Percentiles rank a stretch among this genome's conserved stretches.
Evolutionary conservation across 164 flowering plant species (phyloP).

Genomic region (Kingdonia uniflora): DNA sequence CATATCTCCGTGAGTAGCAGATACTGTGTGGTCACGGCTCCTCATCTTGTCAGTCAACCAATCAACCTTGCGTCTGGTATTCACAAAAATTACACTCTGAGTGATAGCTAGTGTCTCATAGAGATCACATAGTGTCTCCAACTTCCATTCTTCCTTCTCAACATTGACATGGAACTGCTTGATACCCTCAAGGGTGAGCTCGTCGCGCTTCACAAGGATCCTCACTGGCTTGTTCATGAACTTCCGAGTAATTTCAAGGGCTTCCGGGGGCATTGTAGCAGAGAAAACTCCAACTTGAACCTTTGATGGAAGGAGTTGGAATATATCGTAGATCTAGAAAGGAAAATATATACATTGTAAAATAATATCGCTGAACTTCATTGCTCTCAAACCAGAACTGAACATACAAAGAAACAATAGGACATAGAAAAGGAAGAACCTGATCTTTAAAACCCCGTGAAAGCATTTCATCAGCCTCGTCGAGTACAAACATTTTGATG

Average conservation of each 20-base stretch:
- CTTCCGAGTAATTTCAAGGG: constrained; percentile 74
- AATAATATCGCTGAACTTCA: too few relatives aligned
- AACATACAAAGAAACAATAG: too few relatives aligned
- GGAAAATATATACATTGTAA: neutral
- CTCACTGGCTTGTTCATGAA: constrained; percentile 88
- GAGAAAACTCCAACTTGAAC: constrained; percentile 80
- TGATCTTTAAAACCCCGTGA: constrained; percentile 3
- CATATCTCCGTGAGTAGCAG: constrained; percentile 92
- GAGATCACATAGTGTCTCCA: constrained; percentile 75
- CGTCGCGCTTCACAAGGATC: constrained; percentile 76
- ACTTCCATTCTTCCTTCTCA: constrained; percentile 83
- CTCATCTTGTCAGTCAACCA: constrained; percentile 91
- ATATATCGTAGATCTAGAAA: constrained; percentile 70
- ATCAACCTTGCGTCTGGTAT: constrained; percentile 89
- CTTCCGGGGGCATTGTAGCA: constrained; percentile 91
- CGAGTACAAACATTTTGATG: constrained; percentile 3
- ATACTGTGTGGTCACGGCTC: constrained; percentile 78
- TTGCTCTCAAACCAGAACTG: too few relatives aligned
- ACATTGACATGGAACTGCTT: constrained; percentile 80
- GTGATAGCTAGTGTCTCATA: constrained; percentile 85
- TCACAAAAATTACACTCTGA: constrained; percentile 83
- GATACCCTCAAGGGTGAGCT: constrained; percentile 86
- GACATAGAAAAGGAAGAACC: neutral
- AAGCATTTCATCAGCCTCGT: constrained; percentile 4
- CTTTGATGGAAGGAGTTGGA: constrained; percentile 70